Base-by-base conservation (phyloP, 2,329 filamentous ascomycete genomes). In the Colletotrichum sp. region DNA sequence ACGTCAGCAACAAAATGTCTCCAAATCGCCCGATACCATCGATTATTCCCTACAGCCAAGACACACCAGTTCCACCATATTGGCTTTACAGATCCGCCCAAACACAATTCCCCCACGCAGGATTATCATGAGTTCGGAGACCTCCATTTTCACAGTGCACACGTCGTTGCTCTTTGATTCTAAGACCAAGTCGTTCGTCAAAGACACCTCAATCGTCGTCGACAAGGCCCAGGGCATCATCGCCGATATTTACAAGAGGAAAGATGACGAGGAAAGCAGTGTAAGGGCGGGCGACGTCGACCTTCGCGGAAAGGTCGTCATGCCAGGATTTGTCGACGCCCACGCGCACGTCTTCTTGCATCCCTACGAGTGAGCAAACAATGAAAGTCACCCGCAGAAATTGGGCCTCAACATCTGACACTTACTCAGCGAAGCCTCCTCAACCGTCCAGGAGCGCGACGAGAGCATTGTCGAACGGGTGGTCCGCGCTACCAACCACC, bases 281-380 rank as follows among this genome's bases (percentile, higher is more conserved):
- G 77, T 80, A 13, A 72, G 79, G 5, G 79, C 81, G 7, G 83
- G 81, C 18, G 86, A 89, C 55, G 87, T 92, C 77, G 88, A 92
- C 74, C 86, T 92, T n/a, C 86, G 90, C 12, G 87, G 88, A 71
- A 85, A 87, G 71, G 83, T 87, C 26, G 87, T 90, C 7, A 83
- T 91, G 67, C 89, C 89, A 0, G 89, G 89, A 12, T 83, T 91
- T 7, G 88, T 91, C 6, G 89, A 91, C 79, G 86, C 89, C 0
- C 89, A 91, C 77, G 90, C 89, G 1, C 89, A 91, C 79, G 85
- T 91, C n/a, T 90, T 91, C 77, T 82, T 91, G 9, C 89, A 91
- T 79, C 81, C 86, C 0, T 89, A 89, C 79, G 81, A 81, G 80
- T 87, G 81, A 79, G 75, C 71, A 43, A n/a, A n/a, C 26, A 18